Base-by-base conservation (phyloP, 345 rosid species). In the Viola odorata region DNA sequence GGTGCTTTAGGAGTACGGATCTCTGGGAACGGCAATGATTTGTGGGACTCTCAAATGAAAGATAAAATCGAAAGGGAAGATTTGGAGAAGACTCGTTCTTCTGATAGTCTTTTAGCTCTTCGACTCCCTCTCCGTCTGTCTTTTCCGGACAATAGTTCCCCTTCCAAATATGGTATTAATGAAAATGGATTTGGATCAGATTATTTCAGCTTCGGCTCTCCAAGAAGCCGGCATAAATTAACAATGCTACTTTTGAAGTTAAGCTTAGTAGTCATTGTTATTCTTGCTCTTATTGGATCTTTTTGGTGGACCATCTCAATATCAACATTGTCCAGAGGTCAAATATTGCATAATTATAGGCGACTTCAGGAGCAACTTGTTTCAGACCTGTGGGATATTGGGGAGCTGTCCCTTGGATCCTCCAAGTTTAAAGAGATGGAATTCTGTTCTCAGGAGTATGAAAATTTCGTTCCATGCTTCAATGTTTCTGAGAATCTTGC, bases 301-400 rank as follows among this genome's bases (percentile, higher is more conserved):
- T 82, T 95, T 60, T 95, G 92, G 94, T 95, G 97, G 99, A 82
- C 99, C 0, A 12, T 95, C 54, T 86, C 91, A 4, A 84, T 91
- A 60, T 86, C 96, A 5, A 75, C 85, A 6, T 56, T 82, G 0
- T 80, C 97, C 0, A 86, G 97, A 76, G 85, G 82, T 59, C 92
- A 81, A 59, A 82, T 91, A 58, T 70, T 75, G 59, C 95, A 85
- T 72, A 81, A 82, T 75, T 95, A 86, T 69, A 86, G 91, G 74
- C 76, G 86, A 44, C 89, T 95, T 41, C 95, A 85, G 16, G 99
- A 88, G 76, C 96, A 85, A 74, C 84, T 95, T 65, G 83, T 86
- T 69, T 80, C 91, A 0, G 99, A 95, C 62, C 79, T 95, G 62
- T 80, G 84, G 84, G 99, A 91, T 76, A 81, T 95, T 61, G 96